phyloP scores from a whole-genome alignment of 2,329 filamentous ascomycete species.

The Beauveria rudraprayagi region DNA sequence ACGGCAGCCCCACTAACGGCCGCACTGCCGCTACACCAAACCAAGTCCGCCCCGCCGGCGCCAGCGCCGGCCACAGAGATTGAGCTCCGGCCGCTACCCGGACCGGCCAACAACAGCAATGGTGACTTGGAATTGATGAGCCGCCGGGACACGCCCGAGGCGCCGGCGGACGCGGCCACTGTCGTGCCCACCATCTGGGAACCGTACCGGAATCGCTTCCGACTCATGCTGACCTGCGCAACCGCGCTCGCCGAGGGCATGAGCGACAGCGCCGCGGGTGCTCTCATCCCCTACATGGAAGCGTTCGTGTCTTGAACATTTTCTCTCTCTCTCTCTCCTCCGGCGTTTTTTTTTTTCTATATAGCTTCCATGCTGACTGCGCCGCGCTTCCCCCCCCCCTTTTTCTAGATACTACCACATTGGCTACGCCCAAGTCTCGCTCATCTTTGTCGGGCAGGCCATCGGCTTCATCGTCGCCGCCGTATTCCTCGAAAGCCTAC shows the following conservation, averaged over 20 bases:
- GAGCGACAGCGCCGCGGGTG: conserved; percentile 68
- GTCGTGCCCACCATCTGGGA: conserved; percentile 50
- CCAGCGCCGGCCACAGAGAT: background rate
- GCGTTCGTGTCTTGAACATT: conserved; percentile 26
- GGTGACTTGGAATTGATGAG: conserved; percentile 48
- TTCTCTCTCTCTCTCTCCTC: background rate
- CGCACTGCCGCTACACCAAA: background rate
- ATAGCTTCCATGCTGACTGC: background rate
- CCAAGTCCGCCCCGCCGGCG: background rate
- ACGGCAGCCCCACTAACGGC: conserved; percentile 1
- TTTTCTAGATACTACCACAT: conserved; percentile 55
- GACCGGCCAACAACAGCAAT: background rate
- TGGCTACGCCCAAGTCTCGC: conserved; percentile 68
- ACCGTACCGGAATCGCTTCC: conserved; percentile 61
- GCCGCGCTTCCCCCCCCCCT: background rate
- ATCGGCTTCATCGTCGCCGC: conserved; percentile 69
- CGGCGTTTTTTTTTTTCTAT: no score
- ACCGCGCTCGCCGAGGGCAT: conserved; percentile 63
- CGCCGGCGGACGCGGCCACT: conserved; percentile 30
- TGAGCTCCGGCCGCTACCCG: background rate
- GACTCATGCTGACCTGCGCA: conserved; percentile 56
- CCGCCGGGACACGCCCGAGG: conserved; percentile 37
- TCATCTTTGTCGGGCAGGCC: conserved; percentile 75
- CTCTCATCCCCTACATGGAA: conserved; percentile 75
- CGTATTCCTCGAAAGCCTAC: conserved; percentile 56